Base-by-base conservation (phyloP, 805 yeast species). In the Tetrapisispora iriomotensis region DNA sequence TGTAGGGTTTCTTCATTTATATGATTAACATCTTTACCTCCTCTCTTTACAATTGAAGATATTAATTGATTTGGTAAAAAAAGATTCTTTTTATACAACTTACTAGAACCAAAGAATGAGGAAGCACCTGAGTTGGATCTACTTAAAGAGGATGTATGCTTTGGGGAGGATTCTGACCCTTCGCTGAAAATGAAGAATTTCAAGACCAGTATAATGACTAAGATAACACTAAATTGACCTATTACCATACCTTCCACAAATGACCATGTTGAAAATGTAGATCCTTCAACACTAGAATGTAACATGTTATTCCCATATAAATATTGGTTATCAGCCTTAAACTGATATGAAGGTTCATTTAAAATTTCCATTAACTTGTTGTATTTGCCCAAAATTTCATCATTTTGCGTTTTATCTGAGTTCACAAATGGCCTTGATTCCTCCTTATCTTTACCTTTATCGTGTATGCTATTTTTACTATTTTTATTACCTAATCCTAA, bases 121-220 rank as follows among this genome's bases (percentile, higher is more conserved):
- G 19, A n/a, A 21, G 26, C 20, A 6, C 27, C 23, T 12, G 34
- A 36, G 29, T 29, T 24, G 2, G 21, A 17, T 20, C 20, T 14
- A 6, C 22, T 20, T 15, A 22, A 15, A 2, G 38, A 29, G 14
- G 40, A 39, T 6, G 31, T 28, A 8, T 42, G 36, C 20, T 25
- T 38, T 5, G 44, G 19, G 14, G 37, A 30, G 6, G 73, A 67
- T n/a, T 31, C 34, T 1, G 77, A 60, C 1, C 76, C 65, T 38
- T 82, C 92, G 35, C 84, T 77, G 54, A 83, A 83, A 0, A 83
- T 79, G 51, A 83, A 83, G 58, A 81, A 82, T 59, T 77, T 77
- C 44, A 82, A 74, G 53, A 83, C 81, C 25, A 81, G 69, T 3
- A 73, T 68, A 28, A 82, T 60, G 10, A 80, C 67, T 1, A 80